Evolutionary conservation across 441 rosid genomes (phyloP), one percentile per base, ranked within the genome.

Genomic region (Arabidopsis lyrata): DNA sequence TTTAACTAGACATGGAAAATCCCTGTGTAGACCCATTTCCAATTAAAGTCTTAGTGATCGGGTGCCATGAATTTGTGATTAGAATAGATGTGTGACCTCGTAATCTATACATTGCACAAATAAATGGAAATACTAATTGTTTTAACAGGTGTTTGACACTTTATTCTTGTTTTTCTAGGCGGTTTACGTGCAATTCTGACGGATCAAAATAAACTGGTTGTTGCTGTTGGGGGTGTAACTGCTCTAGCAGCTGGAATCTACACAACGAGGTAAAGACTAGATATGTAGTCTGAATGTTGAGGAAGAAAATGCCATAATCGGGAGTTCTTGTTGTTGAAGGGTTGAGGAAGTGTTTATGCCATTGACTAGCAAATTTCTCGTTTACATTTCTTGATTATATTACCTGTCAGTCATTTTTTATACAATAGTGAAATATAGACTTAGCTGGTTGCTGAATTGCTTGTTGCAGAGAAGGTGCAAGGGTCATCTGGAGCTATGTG

Each of bases 211-310:
- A 95, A 95, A 87, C 70, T 95, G 81, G 83, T 95, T 74, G 97
- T 90, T 59, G 95, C 89, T 72, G 97, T 95, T 72, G 98, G 98
- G 18, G 98, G 98, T 57, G 85, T 85, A 18, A 95, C 99, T n/a
- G 98, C 99, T 71, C 94, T 95, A 35, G 99, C 98, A 31, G 98
- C 98, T 13, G 99, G 99, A 38, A 75, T 95, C 72, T 95, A 95
- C 79, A 91, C 98, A 56, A 95, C 99, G 41, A 85, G 99, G 99
- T 93, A 81, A 79, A 72, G 13, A 54, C 49, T 57, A 35, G 16
- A 78, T 53, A 38, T 67, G 24, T 24, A 8, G 20, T 41, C 71
- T 1, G 0, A 29, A 45, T 27, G 8, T 32, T 77, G 69, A 41
- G 14, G 15, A 41, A 7, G 31, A 29, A 2, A 10, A 5, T 61